These are phyloP conservation scores for Catharanthus roseus DNA, from an alignment of 257 asterid genomes.

Conservation along the genomic window DNA sequence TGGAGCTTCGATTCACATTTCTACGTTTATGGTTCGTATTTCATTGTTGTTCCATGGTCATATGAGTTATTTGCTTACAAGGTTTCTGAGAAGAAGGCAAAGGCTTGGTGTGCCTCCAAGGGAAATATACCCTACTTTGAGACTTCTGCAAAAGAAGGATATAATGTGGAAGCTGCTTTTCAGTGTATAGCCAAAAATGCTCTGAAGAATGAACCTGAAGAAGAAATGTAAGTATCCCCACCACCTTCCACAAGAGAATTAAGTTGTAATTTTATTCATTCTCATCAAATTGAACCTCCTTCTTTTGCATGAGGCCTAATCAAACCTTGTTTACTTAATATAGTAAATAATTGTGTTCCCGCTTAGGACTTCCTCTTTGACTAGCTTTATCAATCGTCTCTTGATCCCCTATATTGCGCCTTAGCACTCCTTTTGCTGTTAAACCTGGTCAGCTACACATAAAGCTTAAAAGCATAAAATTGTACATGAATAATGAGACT, in stretches of 20 bases:
- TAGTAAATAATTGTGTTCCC: too few relatives aligned
- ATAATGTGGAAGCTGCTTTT: constrained; percentile 32
- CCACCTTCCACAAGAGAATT: too few relatives aligned
- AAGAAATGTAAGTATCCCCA: constrained; percentile 33
- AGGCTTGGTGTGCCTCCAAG: constrained; percentile 42
- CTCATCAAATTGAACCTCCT: too few relatives aligned
- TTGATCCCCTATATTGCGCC: not conserved
- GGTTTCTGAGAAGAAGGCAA: constrained; percentile 51
- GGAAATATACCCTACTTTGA: constrained; percentile 40
- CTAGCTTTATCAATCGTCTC: not conserved
- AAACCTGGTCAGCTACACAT: not conserved
- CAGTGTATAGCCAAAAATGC: constrained; percentile 39
- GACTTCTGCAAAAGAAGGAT: constrained; percentile 38
- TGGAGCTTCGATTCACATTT: not conserved
- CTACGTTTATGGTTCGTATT: not conserved
- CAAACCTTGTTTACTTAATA: too few relatives aligned
- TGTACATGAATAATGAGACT: not conserved
- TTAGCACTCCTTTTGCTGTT: not conserved
- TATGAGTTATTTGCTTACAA: constrained; percentile 13
- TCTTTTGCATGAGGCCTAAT: too few relatives aligned
- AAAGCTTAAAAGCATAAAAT: not conserved
- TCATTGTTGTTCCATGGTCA: not conserved
- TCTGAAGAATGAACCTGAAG: constrained; percentile 39
- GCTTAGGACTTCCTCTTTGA: too few relatives aligned
- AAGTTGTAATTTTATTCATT: too few relatives aligned